These are phyloP conservation scores for Sporothrix mexicana DNA, from an alignment of 2,329 filamentous ascomycete species.

Conservation along the genomic window DNA sequence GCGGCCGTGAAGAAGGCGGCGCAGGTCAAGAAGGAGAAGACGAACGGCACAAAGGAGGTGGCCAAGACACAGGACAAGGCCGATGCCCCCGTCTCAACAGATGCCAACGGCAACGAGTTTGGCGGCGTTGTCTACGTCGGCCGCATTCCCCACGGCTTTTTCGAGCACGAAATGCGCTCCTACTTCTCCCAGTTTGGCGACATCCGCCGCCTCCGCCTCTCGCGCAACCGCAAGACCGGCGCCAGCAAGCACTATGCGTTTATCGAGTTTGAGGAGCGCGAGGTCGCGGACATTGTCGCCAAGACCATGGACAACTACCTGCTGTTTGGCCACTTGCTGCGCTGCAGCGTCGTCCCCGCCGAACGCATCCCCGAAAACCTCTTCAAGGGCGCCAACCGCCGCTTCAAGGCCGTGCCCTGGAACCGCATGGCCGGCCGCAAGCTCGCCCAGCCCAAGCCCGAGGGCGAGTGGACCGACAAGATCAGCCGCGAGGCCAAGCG, in stretches of 20 bases:
- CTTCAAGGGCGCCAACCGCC: constrained; percentile 88
- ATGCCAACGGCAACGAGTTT: constrained; percentile 43
- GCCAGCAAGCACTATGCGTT: constrained; percentile 94
- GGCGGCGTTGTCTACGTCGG: constrained; percentile 88
- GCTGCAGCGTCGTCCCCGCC: constrained; percentile 70
- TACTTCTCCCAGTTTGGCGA: constrained; percentile 95
- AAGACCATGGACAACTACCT: constrained; percentile 99
- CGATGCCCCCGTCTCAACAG: constrained; percentile 40
- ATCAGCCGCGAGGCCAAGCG: constrained; percentile 74
- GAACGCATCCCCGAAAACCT: constrained; percentile 80
- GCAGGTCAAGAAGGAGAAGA: constrained; percentile 7
- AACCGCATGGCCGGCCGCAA: constrained; percentile 82
- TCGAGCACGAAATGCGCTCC: constrained; percentile 90
- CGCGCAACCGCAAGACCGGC: constrained; percentile 90
- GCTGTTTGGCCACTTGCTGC: constrained; percentile 90
- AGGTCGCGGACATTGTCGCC: constrained; percentile 83
- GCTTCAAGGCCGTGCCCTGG: constrained; percentile 84
- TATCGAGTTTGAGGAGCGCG: constrained; percentile 83
- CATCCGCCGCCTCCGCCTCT: constrained; percentile 78
- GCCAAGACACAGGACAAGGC: neutral
- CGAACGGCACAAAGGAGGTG: neutral
- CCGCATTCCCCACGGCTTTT: constrained; percentile 76
- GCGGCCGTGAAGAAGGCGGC: constrained; percentile 28
- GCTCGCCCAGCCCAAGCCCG: constrained; percentile 73
- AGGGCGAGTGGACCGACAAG: constrained; percentile 79